Percentiles rank a stretch among this genome's conserved stretches.
phyloP scores from a whole-genome alignment of 176 grass and related monocot genomes.

The Paspalum notatum region DNA sequence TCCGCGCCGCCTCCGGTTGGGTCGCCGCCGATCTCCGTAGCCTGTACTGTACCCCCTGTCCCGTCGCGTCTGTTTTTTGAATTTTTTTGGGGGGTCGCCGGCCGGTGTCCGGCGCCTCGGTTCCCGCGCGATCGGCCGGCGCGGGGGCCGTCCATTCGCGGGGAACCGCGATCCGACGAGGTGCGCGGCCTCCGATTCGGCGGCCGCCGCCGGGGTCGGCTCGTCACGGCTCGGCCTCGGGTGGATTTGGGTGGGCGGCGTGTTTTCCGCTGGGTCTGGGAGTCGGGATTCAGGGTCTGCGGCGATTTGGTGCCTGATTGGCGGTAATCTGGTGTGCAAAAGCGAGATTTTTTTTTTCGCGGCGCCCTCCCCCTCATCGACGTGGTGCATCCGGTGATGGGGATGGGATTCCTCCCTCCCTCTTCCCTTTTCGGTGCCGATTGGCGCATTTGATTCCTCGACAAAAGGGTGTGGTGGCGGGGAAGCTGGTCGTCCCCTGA shows the following conservation, averaged over 20 bases:
- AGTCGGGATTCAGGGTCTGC: not conserved
- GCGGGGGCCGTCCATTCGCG: not conserved
- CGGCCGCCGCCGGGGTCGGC: not conserved
- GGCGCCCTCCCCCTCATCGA: not conserved
- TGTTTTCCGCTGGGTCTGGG: not conserved
- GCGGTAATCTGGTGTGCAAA: slow-evolving; percentile 37
- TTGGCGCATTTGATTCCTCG: slow-evolving; percentile 51
- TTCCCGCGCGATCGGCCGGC: slow-evolving; percentile 36
- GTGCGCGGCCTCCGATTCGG: slow-evolving; percentile 22
- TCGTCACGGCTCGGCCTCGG: not conserved
- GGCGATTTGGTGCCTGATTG: slow-evolving; percentile 38
- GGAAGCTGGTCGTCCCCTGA: slow-evolving; percentile 25
- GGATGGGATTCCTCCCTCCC: slow-evolving; percentile 26
- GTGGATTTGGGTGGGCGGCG: slow-evolving; percentile 31
- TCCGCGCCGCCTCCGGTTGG: not conserved
- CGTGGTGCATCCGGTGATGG: slow-evolving; percentile 45
- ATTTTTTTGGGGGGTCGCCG: slow-evolving; percentile 19
- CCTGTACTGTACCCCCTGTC: too few relatives aligned
- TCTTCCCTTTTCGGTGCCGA: slow-evolving; percentile 14
- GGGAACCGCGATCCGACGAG: not conserved
- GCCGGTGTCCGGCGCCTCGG: not conserved
- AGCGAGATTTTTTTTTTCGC: slow-evolving; percentile 26
- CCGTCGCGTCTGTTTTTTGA: not conserved
- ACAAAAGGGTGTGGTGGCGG: slow-evolving; percentile 43
- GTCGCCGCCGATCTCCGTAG: not conserved